Base-by-base conservation (phyloP, 176 grass and related monocot genomes). In the Aegilops longissima region DNA sequence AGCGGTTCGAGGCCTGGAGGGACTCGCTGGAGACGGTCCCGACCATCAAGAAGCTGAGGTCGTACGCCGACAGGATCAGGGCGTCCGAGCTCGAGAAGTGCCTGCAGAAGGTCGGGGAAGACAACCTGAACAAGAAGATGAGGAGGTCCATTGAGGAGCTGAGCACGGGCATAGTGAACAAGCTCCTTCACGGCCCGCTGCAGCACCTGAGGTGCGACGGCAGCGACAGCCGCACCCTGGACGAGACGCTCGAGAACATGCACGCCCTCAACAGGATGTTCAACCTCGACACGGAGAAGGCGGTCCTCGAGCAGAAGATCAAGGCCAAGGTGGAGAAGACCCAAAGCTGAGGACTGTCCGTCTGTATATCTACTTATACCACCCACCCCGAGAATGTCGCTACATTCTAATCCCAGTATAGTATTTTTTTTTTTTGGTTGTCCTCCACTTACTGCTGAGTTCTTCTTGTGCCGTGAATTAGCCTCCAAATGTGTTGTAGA, bases 301-400 rank as follows among this genome's bases (percentile, higher is more conserved):
- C 86, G 0, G 87, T 97, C 40, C 75, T 97, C 0, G 92, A 97
- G 86, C 88, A 92, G 83, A 97, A 97, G 86, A 92, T 97, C 85
- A 97, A 94, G 67, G 95, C 95, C 1, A 97, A 97, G 92, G 95
- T 94, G 64, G 95, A 97, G 86, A 97, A 97, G 80, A 81, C 72
- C 81, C 95, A 97, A 83, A 89, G 27, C 52, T 97, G 87, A 97
- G 44, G 40, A 42, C 20, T 88, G 51, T 85, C 64, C 52, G 31
- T 54, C 59, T 83, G 63, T 92, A 81, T 87, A 93, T 83, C 70
- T 91, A 77, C 75, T 30, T 77, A 78, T 72, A 89, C 69, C 24
- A 89, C 69, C 21, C 76, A 77, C 9, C 40, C 40, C 9, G 42
- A 75, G 74, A 84, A 82, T 85, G 45, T 59, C 80, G 44, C 51